A percentile compares a stretch with the other conserved stretches of the same genome.
phyloP scores from a whole-genome alignment of 2,329 filamentous ascomycete species.

The Cladophialophora carrionii region DNA sequence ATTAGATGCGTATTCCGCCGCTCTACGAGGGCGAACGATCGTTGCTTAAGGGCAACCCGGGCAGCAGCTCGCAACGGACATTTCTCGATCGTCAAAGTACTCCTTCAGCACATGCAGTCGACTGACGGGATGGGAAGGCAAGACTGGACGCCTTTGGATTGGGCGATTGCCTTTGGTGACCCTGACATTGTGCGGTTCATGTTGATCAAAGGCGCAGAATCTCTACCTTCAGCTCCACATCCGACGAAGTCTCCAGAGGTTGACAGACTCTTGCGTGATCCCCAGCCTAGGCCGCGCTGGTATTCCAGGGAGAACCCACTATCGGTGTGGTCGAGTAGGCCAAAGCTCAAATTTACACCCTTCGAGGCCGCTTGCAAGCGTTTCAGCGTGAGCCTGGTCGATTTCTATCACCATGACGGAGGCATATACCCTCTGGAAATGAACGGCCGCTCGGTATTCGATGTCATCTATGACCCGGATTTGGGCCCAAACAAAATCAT shows the following conservation, averaged over 20 bases:
- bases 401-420: not conserved
- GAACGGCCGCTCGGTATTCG: not conserved
- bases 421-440: not conserved
- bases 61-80: not conserved
- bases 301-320: not conserved
- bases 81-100: not conserved
- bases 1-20: not conserved
- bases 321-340: not conserved
- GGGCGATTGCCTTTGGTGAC: slow-evolving; percentile 1
- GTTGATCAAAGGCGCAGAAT: not conserved
- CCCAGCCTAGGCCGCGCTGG: not conserved
- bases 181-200: not conserved
- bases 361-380: not conserved
- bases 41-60: not conserved
- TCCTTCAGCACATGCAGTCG: not conserved
- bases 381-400: not conserved
- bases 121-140: not conserved
- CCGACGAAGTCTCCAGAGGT: not conserved
- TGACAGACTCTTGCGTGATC: not conserved
- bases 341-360: not conserved
- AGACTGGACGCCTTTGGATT: not conserved
- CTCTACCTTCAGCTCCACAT: not conserved
- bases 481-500: slow-evolving; percentile 2
- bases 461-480: not conserved
- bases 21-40: not conserved